phyloP scores from a whole-genome alignment of 352 stramenopile species.

The Elongisporangium senticosum region DNA sequence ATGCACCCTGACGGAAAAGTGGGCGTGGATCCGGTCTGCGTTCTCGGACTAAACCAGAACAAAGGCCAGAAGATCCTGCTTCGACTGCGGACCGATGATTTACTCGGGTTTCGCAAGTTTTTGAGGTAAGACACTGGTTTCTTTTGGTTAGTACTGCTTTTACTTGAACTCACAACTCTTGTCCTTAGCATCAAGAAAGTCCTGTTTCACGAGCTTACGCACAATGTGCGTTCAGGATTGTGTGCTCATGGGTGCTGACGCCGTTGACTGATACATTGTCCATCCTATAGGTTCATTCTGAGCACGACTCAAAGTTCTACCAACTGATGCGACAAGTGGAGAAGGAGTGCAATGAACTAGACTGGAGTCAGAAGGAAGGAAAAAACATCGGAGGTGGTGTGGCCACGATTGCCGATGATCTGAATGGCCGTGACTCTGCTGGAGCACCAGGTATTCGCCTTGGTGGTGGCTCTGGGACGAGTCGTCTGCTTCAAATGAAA shows the following conservation, averaged over 20 bases:
- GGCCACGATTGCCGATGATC: slow-evolving; percentile 13
- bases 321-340: slow-evolving; percentile 78
- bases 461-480: slow-evolving; percentile 27
- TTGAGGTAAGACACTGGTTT: slow-evolving; percentile 33
- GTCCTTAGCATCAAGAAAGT: slow-evolving; percentile 87
- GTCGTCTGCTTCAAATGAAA: slow-evolving; percentile 18
- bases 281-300: slow-evolving; percentile 46
- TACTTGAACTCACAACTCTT: too few relatives aligned
- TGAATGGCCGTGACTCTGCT: neutral
- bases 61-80: slow-evolving; percentile 93
- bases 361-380: slow-evolving; percentile 53
- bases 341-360: slow-evolving; percentile 60
- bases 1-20: slow-evolving; percentile 91
- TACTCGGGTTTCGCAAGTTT: slow-evolving; percentile 90
- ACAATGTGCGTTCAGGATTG: slow-evolving; percentile 72
- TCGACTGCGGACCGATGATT: slow-evolving; percentile 91
- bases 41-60: slow-evolving; percentile 94
- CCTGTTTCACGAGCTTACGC: slow-evolving; percentile 92
- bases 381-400: slow-evolving; percentile 25
- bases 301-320: slow-evolving; percentile 80
- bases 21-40: slow-evolving; percentile 78
- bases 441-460: slow-evolving; percentile 24
- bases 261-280: neutral
- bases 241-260: neutral
- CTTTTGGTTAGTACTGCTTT: too few relatives aligned